Evolutionary conservation across 495 filamentous ascomycete species (phyloP).

Genomic region (Neurospora sublineolata): DNA sequence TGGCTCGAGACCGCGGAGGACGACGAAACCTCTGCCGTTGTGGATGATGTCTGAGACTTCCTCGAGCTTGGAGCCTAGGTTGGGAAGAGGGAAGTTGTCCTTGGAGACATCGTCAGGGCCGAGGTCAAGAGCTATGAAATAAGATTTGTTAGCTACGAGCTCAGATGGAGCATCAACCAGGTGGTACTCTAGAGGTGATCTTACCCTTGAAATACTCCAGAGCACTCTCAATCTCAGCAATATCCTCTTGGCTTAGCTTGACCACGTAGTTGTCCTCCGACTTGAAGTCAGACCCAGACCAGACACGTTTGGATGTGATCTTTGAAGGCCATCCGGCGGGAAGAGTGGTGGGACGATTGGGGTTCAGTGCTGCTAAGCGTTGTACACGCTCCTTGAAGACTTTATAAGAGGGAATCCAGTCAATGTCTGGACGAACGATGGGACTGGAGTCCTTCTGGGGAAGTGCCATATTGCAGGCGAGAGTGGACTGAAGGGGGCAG

Average conservation of each 20-base stretch:
- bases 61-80: constrained; percentile 4
- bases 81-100: constrained; percentile 16
- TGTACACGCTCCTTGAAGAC: constrained; percentile 18
- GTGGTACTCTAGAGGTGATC: not conserved
- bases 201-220: constrained; percentile 18
- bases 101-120: constrained; percentile 14
- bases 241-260: constrained; percentile 10
- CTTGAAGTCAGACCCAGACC: constrained; percentile 18
- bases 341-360: constrained; percentile 16
- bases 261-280: constrained; percentile 17
- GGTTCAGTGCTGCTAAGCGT: constrained; percentile 9
- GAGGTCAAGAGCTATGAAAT: constrained; percentile 7
- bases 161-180: not conserved
- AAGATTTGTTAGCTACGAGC: not conserved
- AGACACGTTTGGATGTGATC: constrained; percentile 12
- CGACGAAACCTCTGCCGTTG: constrained; percentile 15
- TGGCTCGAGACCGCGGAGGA: constrained; percentile 19
- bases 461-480: not conserved
- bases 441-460: not conserved
- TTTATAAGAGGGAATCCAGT: constrained; percentile 22
- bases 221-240: constrained; percentile 16
- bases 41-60: constrained; percentile 13
- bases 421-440: constrained; percentile 16
- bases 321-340: constrained; percentile 17
- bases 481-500: not conserved